Conservation (phyloP, 2,329 filamentous ascomycete species). For the Apiospora hydei region DNA sequence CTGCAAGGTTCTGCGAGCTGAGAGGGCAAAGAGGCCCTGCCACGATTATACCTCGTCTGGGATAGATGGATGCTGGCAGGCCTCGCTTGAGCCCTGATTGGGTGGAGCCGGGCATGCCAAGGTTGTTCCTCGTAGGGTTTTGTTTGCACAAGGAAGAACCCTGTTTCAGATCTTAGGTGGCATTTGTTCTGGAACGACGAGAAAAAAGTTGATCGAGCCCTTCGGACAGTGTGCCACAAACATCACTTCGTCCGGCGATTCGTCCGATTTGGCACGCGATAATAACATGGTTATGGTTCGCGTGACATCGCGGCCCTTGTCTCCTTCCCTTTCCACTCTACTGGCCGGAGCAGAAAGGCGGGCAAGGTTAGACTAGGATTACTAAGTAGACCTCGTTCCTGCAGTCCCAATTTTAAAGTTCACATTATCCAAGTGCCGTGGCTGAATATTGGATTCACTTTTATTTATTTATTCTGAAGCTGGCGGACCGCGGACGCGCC, state of each 20-base stretch:
- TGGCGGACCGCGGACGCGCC: neutral
- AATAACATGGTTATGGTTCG: slow-evolving; percentile 14
- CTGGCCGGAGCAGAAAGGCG: neutral
- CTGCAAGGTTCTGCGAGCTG: neutral
- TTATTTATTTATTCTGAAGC: neutral
- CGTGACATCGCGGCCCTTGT: neutral
- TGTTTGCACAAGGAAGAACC: neutral
- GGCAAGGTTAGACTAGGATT: neutral
- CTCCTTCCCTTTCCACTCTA: neutral
- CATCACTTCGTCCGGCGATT: neutral
- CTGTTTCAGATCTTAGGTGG: neutral
- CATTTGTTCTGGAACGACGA: slow-evolving; percentile 16
- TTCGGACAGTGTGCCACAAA: neutral
- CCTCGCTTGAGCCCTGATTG: neutral
- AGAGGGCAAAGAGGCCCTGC: neutral
- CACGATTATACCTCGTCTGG: neutral
- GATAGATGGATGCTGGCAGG: neutral
- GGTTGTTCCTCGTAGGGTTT: neutral
- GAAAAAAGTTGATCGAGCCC: neutral
- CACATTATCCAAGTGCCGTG: slow-evolving; percentile 1
- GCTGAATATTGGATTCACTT: neutral
- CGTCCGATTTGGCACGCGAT: neutral
- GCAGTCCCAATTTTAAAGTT: neutral
- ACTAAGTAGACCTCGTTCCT: neutral
- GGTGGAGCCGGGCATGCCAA: neutral